Evolutionary conservation across 1,284 basidiomycete genomes (phyloP).

Genomic region (Stereum hirsutum): DNA sequence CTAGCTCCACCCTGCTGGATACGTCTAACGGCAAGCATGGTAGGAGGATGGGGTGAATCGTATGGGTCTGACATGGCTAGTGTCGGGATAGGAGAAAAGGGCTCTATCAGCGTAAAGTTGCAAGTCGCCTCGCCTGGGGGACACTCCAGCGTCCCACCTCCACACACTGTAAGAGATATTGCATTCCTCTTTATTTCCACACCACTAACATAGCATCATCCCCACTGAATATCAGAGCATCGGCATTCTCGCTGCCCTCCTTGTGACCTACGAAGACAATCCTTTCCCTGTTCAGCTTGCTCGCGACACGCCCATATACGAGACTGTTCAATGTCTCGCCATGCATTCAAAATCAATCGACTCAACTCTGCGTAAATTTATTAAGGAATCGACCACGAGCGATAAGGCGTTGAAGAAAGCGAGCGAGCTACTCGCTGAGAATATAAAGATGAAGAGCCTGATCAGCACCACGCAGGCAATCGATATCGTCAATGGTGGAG

Average conservation of each 20-base stretch:
- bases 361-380: constrained; percentile 23
- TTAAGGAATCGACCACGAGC: constrained; percentile 26
- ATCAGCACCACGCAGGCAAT: constrained; percentile 53
- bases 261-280: constrained; percentile 41
- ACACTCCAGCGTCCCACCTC: constrained; percentile 55
- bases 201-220: not conserved
- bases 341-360: constrained; percentile 37
- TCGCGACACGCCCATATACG: constrained; percentile 35
- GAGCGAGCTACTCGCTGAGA: not conserved
- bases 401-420: constrained; percentile 26
- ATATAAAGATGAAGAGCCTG: constrained; percentile 15
- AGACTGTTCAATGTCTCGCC: constrained; percentile 33
- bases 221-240: constrained; percentile 29
- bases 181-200: not conserved
- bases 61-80: constrained; percentile 33
- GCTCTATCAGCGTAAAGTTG: constrained; percentile 47
- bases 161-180: constrained; percentile 34
- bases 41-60: constrained; percentile 25
- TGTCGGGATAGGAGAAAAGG: constrained; percentile 57
- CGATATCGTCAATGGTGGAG: constrained; percentile 49
- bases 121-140: constrained; percentile 52
- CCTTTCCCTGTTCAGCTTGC: constrained; percentile 29
- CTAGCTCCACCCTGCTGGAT: too few species aligned
- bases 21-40: constrained; percentile 12
- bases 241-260: constrained; percentile 41